A percentile compares a stretch with the other conserved stretches of the same genome.
Conservation (phyloP, 495 filamentous ascomycete species). For the Jackrogersella multiformis region DNA sequence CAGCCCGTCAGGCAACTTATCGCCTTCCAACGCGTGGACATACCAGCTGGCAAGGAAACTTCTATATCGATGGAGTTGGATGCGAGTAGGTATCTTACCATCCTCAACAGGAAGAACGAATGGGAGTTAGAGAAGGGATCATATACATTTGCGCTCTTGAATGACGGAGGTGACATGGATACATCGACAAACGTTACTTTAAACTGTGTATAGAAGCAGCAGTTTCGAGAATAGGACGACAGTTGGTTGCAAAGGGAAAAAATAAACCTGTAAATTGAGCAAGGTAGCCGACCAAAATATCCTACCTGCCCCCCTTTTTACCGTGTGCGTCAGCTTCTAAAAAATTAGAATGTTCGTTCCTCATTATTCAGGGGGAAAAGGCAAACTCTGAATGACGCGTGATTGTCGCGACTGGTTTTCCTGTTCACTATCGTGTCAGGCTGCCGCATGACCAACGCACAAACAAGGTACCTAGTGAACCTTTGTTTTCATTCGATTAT, state of each 20-base stretch:
- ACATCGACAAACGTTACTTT: constrained; percentile 49
- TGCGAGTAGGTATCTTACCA: constrained; percentile 50
- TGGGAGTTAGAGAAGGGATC: constrained; percentile 54
- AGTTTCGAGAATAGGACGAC: too few relatives aligned
- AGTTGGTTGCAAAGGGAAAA: too few relatives aligned
- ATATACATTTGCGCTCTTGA: constrained; percentile 55
- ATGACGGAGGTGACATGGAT: constrained; percentile 48
- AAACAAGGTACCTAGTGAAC: not conserved
- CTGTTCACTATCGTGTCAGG: not conserved
- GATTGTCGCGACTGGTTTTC: not conserved
- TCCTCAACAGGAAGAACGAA: constrained; percentile 49
- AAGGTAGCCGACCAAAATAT: too few relatives aligned
- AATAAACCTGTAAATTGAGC: too few relatives aligned
- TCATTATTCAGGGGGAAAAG: too few relatives aligned
- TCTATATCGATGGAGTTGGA: constrained; percentile 46
- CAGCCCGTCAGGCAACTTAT: constrained; percentile 55
- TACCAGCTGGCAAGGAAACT: constrained; percentile 43
- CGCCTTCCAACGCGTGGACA: constrained; percentile 49
- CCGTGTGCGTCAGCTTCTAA: too few relatives aligned
- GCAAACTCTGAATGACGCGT: not conserved
- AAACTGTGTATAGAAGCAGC: constrained; percentile 38
- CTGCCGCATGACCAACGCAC: not conserved
- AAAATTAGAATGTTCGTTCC: too few relatives aligned
- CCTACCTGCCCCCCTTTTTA: too few relatives aligned
- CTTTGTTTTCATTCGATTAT: not conserved